These are phyloP conservation scores for Claviceps quebecensis DNA, from an alignment of 2,329 filamentous ascomycete species.

Conservation along the genomic window DNA sequence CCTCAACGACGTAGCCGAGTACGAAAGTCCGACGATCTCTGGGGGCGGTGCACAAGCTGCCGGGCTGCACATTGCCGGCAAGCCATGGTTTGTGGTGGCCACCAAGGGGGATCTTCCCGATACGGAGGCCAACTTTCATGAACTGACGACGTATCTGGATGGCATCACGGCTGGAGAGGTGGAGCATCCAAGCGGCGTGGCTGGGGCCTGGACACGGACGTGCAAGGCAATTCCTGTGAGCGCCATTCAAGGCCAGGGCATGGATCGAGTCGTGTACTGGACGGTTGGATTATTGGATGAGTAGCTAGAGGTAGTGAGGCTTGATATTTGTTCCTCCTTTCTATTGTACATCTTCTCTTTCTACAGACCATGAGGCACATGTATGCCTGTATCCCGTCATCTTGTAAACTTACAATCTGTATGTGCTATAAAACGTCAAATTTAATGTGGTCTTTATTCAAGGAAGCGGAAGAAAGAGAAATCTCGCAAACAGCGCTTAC, in stretches of 20 bases:
- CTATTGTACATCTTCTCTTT: too few relatives aligned
- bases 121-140: slow-evolving; percentile 63
- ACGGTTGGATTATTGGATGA: slow-evolving; percentile 53
- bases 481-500: too few relatives aligned
- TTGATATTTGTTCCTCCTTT: too few relatives aligned
- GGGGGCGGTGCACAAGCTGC: slow-evolving; percentile 6
- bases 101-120: slow-evolving; percentile 78
- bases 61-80: slow-evolving; percentile 67
- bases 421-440: too few relatives aligned
- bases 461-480: too few relatives aligned
- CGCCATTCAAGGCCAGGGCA: slow-evolving; percentile 75
- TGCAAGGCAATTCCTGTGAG: slow-evolving; percentile 71
- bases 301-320: neutral
- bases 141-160: slow-evolving; percentile 56
- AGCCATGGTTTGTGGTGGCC: slow-evolving; percentile 93
- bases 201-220: slow-evolving; percentile 43
- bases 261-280: slow-evolving; percentile 60
- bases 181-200: slow-evolving; percentile 58
- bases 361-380: too few relatives aligned
- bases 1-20: slow-evolving; percentile 10
- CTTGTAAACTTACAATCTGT: too few relatives aligned
- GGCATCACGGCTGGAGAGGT: slow-evolving; percentile 46
- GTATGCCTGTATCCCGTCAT: too few relatives aligned
- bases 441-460: too few relatives aligned
- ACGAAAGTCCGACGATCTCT: slow-evolving; percentile 4